These are phyloP conservation scores for Suillus ampliporus DNA, from an alignment of 768 basidiomycete species.

Conservation along the genomic window DNA sequence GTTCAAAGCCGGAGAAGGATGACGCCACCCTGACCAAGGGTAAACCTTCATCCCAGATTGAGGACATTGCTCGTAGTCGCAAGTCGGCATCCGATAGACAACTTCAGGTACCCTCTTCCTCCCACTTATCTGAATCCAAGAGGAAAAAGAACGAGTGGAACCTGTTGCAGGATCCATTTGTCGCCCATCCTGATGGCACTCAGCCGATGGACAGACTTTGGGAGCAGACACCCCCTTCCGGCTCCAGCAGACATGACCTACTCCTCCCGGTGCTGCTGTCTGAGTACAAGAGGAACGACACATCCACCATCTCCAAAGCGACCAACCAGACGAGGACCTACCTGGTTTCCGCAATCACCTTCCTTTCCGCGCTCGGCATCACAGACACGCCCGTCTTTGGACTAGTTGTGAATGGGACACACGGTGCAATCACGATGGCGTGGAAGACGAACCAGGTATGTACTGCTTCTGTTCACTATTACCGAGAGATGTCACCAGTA, in stretches of 20 bases:
- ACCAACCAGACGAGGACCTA: not conserved
- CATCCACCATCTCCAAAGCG: not conserved
- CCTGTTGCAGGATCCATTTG: not conserved
- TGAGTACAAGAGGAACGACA: not conserved
- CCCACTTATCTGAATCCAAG: too few species aligned
- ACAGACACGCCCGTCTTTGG: constrained; percentile 9
- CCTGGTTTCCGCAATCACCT: not conserved
- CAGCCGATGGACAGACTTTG: not conserved
- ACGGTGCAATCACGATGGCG: not conserved
- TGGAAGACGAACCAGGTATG: constrained; percentile 3
- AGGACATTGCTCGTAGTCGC: not conserved
- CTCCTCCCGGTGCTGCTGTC: not conserved
- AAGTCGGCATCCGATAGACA: not conserved
- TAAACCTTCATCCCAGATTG: not conserved
- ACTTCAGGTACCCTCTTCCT: not conserved
- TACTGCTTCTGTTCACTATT: too few species aligned
- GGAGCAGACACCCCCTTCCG: too few species aligned
- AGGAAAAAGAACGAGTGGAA: too few species aligned
- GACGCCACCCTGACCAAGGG: not conserved
- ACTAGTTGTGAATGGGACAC: not conserved
- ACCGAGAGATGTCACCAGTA: not conserved
- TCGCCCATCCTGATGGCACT: not conserved
- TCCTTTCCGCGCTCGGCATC: not conserved
- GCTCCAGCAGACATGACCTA: not conserved
- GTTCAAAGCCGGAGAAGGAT: not conserved